Evolutionary conservation across 139 green algal genomes (phyloP).

Genomic region (Gonium pectorale): DNA sequence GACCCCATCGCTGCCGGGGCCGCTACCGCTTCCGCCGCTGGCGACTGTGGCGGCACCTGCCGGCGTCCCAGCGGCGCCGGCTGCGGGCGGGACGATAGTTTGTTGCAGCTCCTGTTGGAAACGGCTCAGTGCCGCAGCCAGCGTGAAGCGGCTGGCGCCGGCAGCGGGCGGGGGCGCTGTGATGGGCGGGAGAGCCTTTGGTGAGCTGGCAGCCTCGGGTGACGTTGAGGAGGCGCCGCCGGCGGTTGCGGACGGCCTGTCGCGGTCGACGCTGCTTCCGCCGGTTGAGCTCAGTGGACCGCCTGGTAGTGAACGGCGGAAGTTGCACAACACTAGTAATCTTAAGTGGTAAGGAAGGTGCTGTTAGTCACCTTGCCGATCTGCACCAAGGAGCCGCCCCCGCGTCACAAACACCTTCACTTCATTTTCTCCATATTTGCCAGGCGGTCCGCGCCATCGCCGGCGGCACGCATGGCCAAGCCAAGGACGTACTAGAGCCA

Average conservation of each 20-base stretch:
- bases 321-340: no score
- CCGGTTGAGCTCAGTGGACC: no score
- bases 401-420: no score
- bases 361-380: no score
- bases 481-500: no score
- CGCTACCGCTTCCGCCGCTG: neutral
- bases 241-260: neutral
- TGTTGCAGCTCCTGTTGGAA: conserved; percentile 34
- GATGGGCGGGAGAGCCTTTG: conserved; percentile 15
- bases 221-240: neutral
- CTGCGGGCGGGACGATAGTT: conserved; percentile 5
- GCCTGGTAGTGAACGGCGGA: no score
- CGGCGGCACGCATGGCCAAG: no score
- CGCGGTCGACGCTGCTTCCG: neutral
- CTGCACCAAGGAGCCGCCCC: no score
- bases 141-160: conserved; percentile 5
- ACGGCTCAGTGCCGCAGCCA: conserved; percentile 25
- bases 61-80: neutral
- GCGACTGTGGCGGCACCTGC: neutral
- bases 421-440: no score
- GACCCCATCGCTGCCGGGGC: neutral
- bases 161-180: neutral
- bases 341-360: no score
- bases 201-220: neutral
- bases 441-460: no score